Conservation (phyloP, 106 monocot species). For the Apostasia shenzhenica region DNA sequence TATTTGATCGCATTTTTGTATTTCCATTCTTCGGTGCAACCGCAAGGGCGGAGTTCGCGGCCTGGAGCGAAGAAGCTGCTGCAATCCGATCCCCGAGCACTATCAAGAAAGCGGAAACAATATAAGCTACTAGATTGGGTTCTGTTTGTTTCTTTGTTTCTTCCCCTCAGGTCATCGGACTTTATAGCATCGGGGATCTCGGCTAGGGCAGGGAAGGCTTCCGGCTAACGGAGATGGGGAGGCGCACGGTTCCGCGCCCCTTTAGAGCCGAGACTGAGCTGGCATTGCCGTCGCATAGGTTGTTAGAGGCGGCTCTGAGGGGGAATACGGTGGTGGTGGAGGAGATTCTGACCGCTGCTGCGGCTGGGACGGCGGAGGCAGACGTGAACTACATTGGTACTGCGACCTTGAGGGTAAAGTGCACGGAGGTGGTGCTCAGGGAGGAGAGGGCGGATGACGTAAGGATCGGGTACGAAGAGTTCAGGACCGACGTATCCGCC, state of each 20-base stretch:
- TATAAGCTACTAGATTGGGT: too few relatives aligned
- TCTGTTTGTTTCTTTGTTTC: too few relatives aligned
- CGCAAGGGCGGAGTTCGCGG: too few relatives aligned
- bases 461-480: constrained; percentile 27
- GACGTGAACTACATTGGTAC: constrained; percentile 44
- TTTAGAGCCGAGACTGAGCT: constrained; percentile 10
- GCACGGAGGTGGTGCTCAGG: constrained; percentile 19
- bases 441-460: constrained; percentile 44
- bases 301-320: constrained; percentile 37
- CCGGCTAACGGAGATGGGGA: background rate
- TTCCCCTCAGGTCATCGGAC: background rate
- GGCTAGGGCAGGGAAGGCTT: background rate
- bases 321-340: constrained; percentile 30
- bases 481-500: constrained; percentile 38
- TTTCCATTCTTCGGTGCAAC: too few relatives aligned
- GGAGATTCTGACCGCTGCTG: constrained; percentile 8
- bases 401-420: constrained; percentile 29
- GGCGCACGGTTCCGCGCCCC: background rate
- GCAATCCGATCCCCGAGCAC: too few relatives aligned
- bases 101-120: too few relatives aligned
- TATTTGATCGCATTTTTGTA: too few relatives aligned
- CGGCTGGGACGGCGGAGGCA: background rate
- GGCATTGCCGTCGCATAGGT: constrained; percentile 24
- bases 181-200: background rate
- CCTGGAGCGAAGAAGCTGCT: too few relatives aligned